Percentiles rank a stretch among this genome's conserved stretches.
Conservation (phyloP, 768 basidiomycete genomes). For the Podaxis sp. region DNA sequence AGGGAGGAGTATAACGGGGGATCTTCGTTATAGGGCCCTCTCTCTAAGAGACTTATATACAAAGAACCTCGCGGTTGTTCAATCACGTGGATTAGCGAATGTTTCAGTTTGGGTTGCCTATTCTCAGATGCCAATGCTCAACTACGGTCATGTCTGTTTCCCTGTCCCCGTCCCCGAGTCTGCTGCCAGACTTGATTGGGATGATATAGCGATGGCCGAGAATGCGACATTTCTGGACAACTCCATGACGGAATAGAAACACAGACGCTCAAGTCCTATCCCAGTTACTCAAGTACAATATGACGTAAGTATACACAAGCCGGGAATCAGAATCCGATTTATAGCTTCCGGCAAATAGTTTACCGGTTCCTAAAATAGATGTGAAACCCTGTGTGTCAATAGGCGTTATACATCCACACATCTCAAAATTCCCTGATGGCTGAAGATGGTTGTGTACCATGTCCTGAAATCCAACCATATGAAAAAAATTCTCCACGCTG, state of each 20-base stretch:
- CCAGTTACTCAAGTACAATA: no score
- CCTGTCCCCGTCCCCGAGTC: not conserved
- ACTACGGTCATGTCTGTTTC: not conserved
- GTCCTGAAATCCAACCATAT: no score
- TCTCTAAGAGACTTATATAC: not conserved
- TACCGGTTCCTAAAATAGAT: not conserved
- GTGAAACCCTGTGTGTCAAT: not conserved
- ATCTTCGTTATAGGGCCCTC: not conserved
- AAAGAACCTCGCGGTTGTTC: no score
- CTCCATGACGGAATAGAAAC: no score
- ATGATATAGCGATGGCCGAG: not conserved
- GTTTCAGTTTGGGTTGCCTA: not conserved
- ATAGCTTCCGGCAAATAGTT: not conserved
- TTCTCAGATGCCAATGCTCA: not conserved
- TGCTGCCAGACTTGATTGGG: not conserved
- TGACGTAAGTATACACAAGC: not conserved
- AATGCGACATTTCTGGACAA: not conserved
- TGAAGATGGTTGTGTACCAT: no score
- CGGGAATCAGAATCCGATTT: not conserved
- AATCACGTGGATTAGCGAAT: slow-evolving; percentile 1
- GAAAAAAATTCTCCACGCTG: no score
- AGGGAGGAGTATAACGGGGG: not conserved
- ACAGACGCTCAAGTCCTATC: no score
- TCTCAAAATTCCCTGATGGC: no score
- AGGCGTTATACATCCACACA: no score